A percentile compares a stretch with the other conserved stretches of the same genome.
phyloP scores from a whole-genome alignment of 257 asterid species.

The Verbascum thapsus region DNA sequence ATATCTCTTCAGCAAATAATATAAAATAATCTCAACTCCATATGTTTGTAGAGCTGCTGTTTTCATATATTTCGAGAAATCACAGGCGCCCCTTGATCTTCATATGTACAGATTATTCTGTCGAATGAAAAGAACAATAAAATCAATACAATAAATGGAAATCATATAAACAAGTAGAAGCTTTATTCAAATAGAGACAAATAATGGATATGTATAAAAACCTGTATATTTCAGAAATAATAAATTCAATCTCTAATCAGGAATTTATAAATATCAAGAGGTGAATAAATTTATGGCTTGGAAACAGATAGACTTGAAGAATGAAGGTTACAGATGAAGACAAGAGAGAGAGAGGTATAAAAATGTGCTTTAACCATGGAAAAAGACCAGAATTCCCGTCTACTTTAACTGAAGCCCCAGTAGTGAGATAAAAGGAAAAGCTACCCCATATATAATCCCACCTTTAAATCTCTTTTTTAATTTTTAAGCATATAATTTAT shows the following conservation, averaged over 20 bases:
- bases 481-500: constrained; percentile 58
- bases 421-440: constrained; percentile 71
- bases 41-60: not conserved
- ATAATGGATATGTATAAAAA: too few species aligned
- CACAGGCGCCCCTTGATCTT: constrained; percentile 10
- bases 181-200: not conserved
- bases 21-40: constrained; percentile 18
- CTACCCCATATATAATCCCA: constrained; percentile 34
- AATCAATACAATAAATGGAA: constrained; percentile 12
- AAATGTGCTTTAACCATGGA: constrained; percentile 50
- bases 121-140: not conserved
- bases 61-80: constrained; percentile 2
- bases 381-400: constrained; percentile 48
- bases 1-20: constrained; percentile 5
- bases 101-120: not conserved
- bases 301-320: constrained; percentile 22
- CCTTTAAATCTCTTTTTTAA: constrained; percentile 66
- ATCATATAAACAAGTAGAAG: not conserved
- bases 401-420: constrained; percentile 72
- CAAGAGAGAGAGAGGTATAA: constrained; percentile 19
- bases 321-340: not conserved
- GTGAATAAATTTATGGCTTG: too few species aligned
- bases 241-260: too few species aligned
- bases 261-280: too few species aligned
- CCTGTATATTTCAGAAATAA: too few species aligned